phyloP scores from a whole-genome alignment of 2,329 filamentous ascomycete species.

The Didymella lethalis region DNA sequence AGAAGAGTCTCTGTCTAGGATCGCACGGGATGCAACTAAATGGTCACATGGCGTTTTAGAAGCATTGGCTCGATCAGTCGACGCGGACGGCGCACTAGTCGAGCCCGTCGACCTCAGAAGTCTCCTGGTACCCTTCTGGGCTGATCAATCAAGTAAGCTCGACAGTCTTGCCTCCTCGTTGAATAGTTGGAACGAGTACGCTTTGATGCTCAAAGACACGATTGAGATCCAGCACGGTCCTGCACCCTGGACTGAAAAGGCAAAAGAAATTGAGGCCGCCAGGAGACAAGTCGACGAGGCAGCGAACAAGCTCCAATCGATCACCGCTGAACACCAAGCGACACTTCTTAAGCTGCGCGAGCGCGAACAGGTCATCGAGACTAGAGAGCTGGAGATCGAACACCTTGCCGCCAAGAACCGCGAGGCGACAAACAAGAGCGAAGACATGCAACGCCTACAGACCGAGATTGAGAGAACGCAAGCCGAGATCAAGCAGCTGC shows the following conservation, averaged over 20 bases:
- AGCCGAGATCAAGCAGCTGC: conserved; percentile 32
- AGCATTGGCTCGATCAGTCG: conserved; percentile 14
- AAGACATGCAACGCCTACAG: conserved; percentile 33
- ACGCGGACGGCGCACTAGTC: conserved; percentile 12
- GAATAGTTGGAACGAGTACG: conserved; percentile 73
- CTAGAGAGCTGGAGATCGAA: conserved; percentile 76
- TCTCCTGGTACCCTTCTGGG: conserved; percentile 19
- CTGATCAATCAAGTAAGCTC: conserved; percentile 14
- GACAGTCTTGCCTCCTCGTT: conserved; percentile 12
- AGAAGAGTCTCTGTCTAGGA: conserved; percentile 30
- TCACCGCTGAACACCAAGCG: conserved; percentile 82
- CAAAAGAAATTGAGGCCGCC: conserved; percentile 80
- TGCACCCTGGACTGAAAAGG: conserved; percentile 83
- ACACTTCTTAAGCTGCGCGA: conserved; percentile 71
- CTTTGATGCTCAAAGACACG: conserved; percentile 55
- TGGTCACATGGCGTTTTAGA: conserved; percentile 17
- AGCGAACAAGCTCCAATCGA: conserved; percentile 81
- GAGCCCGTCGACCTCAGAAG: conserved; percentile 13
- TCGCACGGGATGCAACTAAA: conserved; percentile 24
- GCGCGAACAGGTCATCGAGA: conserved; percentile 79
- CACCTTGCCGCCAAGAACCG: conserved; percentile 73
- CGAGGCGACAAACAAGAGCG: conserved; percentile 38
- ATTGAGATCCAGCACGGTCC: conserved; percentile 71
- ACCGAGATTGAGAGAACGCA: conserved; percentile 31
- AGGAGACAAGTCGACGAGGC: conserved; percentile 82